Evolutionary conservation across 257 asterid genomes (phyloP).

Genomic region (Asclepias syriaca): DNA sequence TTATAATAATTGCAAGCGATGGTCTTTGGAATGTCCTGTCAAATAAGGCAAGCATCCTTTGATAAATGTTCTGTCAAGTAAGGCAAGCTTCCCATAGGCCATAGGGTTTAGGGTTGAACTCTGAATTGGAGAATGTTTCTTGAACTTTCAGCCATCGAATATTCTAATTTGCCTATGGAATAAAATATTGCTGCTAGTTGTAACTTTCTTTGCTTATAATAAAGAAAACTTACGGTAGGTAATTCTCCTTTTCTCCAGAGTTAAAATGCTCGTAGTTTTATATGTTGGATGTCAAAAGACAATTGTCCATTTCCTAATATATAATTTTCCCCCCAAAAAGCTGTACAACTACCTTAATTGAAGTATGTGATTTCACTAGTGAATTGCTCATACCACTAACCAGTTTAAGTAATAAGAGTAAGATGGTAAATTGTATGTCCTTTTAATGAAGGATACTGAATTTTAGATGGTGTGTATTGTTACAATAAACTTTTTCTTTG

Average conservation of each 20-base stretch:
- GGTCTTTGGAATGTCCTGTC: conserved; percentile 84
- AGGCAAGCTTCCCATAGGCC: conserved; percentile 30
- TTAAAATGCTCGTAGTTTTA: neutral
- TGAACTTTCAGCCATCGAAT: neutral
- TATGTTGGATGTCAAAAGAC: neutral
- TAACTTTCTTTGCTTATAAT: neutral
- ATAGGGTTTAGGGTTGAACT: neutral
- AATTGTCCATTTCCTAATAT: neutral
- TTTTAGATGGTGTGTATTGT: neutral
- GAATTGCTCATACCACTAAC: neutral
- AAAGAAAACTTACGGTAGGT: neutral
- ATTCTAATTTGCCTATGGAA: neutral
- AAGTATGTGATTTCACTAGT: neutral
- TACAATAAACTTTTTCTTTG: neutral
- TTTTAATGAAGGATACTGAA: neutral
- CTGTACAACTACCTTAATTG: neutral
- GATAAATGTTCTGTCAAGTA: conserved; percentile 54
- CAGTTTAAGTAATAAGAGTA: neutral
- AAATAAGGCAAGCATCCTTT: conserved; percentile 46
- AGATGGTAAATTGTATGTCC: neutral
- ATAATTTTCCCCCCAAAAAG: neutral
- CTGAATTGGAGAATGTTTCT: neutral
- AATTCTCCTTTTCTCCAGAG: neutral
- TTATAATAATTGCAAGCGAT: conserved; percentile 71
- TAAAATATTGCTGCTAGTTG: neutral